Percentiles rank a stretch among this genome's conserved stretches.
Evolutionary conservation across 371 early-diverging fungal genomes (phyloP).

Genomic region (Parasitella parasitica): DNA sequence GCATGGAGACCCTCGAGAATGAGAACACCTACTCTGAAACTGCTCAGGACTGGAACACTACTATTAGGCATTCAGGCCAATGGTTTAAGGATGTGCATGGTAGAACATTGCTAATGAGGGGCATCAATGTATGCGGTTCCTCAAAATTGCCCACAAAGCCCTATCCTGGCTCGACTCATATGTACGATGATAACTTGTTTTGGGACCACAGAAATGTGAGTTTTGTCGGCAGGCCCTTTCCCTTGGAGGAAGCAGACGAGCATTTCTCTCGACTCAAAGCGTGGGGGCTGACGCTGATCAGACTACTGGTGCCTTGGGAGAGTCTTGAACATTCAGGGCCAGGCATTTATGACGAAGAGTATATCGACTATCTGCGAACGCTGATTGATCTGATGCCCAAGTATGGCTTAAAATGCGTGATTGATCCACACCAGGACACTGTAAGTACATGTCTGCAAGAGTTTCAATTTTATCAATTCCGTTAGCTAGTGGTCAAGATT

Average conservation of each 20-base stretch:
- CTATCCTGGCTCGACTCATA: constrained; percentile 52
- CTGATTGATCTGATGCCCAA: constrained; percentile 63
- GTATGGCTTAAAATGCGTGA: constrained; percentile 78
- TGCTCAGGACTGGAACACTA: constrained; percentile 29
- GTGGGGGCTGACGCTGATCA: constrained; percentile 81
- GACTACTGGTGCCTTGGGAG: constrained; percentile 83
- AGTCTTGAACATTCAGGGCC: constrained; percentile 72
- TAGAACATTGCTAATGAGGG: constrained; percentile 56
- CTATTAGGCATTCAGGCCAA: constrained; percentile 30
- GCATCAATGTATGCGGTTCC: constrained; percentile 68
- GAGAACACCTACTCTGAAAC: neutral
- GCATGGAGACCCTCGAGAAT: neutral
- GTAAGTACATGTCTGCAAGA: constrained; percentile 17
- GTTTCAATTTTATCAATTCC: neutral
- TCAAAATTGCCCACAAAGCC: constrained; percentile 63
- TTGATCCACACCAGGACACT: constrained; percentile 77
- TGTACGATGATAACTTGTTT: constrained; percentile 52
- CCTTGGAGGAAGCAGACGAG: constrained; percentile 70
- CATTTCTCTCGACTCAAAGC: constrained; percentile 70
- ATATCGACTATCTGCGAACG: constrained; percentile 70
- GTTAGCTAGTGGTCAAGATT: constrained; percentile 61
- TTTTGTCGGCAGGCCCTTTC: constrained; percentile 77
- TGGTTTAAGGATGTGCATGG: constrained; percentile 60
- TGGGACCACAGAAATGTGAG: constrained; percentile 65
- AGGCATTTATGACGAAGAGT: constrained; percentile 80